These are phyloP conservation scores for Uronychia setigera DNA, from an alignment of 73 alveolate species.

Conservation along the genomic window DNA sequence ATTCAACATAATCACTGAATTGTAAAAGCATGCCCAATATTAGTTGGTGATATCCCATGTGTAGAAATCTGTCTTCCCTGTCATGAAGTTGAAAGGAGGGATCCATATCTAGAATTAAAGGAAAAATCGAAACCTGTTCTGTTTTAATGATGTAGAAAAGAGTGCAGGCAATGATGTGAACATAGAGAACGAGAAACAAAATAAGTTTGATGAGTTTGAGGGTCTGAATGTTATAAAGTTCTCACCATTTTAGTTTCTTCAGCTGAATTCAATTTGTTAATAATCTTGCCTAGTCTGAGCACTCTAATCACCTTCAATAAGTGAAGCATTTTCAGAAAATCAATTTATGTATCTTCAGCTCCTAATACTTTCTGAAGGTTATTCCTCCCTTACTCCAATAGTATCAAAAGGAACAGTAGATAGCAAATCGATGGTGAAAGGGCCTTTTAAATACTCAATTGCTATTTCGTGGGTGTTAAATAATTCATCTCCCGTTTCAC, in stretches of 20 bases:
- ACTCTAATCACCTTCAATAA: slow-evolving; percentile 58
- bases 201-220: slow-evolving; percentile 30
- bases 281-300: slow-evolving; percentile 52
- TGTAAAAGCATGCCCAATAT: slow-evolving; percentile 43
- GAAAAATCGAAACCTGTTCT: neutral
- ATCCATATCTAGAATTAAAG: slow-evolving; percentile 5
- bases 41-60: slow-evolving; percentile 16
- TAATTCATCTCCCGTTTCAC: slow-evolving; percentile 36
- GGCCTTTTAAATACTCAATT: slow-evolving; percentile 19
- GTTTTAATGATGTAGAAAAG: slow-evolving; percentile 32
- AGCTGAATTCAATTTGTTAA: slow-evolving; percentile 32
- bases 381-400: neutral
- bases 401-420: slow-evolving; percentile 45
- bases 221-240: neutral
- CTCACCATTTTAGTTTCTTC: slow-evolving; percentile 48
- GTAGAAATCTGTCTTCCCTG: slow-evolving; percentile 30
- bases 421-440: slow-evolving; percentile 46
- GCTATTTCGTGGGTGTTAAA: slow-evolving; percentile 21
- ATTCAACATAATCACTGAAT: slow-evolving; percentile 51
- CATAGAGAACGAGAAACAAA: slow-evolving; percentile 31
- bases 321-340: slow-evolving; percentile 28
- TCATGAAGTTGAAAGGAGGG: slow-evolving; percentile 19
- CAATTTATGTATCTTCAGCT: neutral
- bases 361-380: slow-evolving; percentile 4
- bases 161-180: slow-evolving; percentile 48